These are phyloP conservation scores for Chamaecyparis obtusa DNA, from an alignment of 75 land plant genomes.

Conservation along the genomic window DNA sequence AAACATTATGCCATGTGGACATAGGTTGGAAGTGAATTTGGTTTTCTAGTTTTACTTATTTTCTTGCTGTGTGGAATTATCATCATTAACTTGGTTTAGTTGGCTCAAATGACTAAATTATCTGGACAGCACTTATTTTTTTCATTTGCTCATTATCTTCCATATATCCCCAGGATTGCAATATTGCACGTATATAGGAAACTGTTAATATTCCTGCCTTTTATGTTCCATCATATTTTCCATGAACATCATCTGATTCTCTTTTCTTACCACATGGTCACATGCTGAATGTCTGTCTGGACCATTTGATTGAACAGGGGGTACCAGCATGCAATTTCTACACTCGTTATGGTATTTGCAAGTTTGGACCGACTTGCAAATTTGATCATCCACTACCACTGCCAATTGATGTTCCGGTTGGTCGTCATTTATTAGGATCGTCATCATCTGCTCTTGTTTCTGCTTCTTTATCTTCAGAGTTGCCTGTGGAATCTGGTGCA, in stretches of 20 bases:
- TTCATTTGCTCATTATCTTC: neutral
- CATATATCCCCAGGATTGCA: neutral
- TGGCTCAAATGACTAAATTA: neutral
- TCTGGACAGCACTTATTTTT: neutral
- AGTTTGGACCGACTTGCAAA: conserved; percentile 98
- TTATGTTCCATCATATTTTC: neutral
- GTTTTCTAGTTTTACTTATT: neutral
- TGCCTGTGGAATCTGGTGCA: conserved; percentile 34
- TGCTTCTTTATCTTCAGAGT: conserved; percentile 41
- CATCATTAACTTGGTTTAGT: neutral
- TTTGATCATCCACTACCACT: conserved; percentile 80
- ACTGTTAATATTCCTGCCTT: neutral
- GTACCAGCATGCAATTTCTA: conserved; percentile 85
- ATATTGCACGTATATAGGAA: neutral
- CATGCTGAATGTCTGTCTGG: neutral
- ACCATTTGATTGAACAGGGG: conserved; percentile 54
- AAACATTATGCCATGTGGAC: neutral
- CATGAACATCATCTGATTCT: neutral
- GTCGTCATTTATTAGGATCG: conserved; percentile 39
- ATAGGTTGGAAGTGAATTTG: neutral
- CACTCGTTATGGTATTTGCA: conserved; percentile 93
- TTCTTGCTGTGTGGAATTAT: neutral
- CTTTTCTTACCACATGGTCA: neutral
- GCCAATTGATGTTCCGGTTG: conserved; percentile 43
- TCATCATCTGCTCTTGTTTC: conserved; percentile 33